Evolutionary conservation across 2,329 filamentous ascomycete species (phyloP), one percentile per base, ranked within the genome.

Genomic region (Tolypocladium guangdongense): DNA sequence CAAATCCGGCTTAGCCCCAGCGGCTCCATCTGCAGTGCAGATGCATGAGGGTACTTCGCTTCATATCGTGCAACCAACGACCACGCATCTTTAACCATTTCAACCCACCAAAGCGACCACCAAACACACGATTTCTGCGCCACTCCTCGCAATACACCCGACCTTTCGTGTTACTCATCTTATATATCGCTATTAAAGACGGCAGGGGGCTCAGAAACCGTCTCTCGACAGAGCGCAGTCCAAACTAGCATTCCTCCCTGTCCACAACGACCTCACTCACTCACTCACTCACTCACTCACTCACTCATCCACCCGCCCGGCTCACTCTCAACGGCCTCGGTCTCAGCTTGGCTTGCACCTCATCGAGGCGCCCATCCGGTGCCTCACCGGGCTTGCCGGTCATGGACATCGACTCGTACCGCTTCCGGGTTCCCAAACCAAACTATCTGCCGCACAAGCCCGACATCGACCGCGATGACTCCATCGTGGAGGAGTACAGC

Each of bases 361-460:
- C 16, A n/a, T 50, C 35, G 43, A 12, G 43, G 43, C 43, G 16
- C 43, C 10, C 16, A 10, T n/a, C 10, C 43, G 33, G 47, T 36
- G 47, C 41, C 24, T 43, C 36, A 20, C 38, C 52, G 52, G 52
- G 27, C 37, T 43, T 36, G 30, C 36, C 50, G 36, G 56, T 35
- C 57, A 66, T 68, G 66, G 61, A 76, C 58, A 68, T 70, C 61
- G 68, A 77, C 61, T 65, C 73, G 38, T 82, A 81, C 68, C 71
- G 71, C 56, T 76, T 76, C 57, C 74, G 76, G 62, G 73, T 77
- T 8, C 79, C 80, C 37, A 81, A 77, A 63, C 78, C 80, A 38
- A 83, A 83, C 64, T 83, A 83, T 59, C 70, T 83, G 12, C 80
- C 80, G 46, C 78, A 82, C 63, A 76, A 74, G 56, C 62, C 72